Conservation (phyloP, 1,284 basidiomycete species). For the Veloporphyrellus conicus region DNA sequence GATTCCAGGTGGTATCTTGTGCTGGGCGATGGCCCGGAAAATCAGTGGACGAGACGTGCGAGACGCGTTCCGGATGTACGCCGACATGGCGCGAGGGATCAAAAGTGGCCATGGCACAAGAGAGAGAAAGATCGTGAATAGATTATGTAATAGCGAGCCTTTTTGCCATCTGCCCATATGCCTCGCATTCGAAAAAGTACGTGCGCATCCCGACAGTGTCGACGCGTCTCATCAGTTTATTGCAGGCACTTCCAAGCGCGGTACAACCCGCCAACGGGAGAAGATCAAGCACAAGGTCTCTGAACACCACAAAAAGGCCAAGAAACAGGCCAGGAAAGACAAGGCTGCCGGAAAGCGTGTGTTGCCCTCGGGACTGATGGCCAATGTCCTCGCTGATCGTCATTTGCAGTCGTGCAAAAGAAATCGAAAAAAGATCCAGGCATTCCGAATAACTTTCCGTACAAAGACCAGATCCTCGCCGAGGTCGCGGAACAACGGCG, state of each 20-base stretch:
- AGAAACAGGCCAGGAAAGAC: conserved; percentile 73
- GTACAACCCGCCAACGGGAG: conserved; percentile 67
- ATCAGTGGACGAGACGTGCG: conserved; percentile 74
- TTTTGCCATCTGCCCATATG: conserved; percentile 40
- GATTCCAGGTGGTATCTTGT: conserved; percentile 82
- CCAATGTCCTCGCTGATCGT: conserved; percentile 1
- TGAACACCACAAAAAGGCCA: conserved; percentile 75
- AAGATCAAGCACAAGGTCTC: conserved; percentile 78
- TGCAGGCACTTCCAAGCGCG: conserved; percentile 81
- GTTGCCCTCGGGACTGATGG: conserved; percentile 33
- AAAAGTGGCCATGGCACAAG: conserved; percentile 18
- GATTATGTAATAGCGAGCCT: conserved; percentile 21
- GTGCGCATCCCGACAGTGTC: conserved; percentile 18
- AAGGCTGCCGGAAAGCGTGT: conserved; percentile 88
- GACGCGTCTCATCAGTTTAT: conserved; percentile 1
- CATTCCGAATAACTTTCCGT: conserved; percentile 95
- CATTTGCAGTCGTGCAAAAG: conserved; percentile 40
- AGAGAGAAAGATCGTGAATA: not conserved
- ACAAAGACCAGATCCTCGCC: conserved; percentile 94
- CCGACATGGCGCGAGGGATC: conserved; percentile 50
- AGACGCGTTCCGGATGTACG: conserved; percentile 68
- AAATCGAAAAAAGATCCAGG: conserved; percentile 77
- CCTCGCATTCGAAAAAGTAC: conserved; percentile 74
- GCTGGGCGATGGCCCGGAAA: conserved; percentile 83
- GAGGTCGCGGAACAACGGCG: conserved; percentile 82